Conservation (phyloP, 352 stramenopile species). For the Phytopythium ostracodes region DNA sequence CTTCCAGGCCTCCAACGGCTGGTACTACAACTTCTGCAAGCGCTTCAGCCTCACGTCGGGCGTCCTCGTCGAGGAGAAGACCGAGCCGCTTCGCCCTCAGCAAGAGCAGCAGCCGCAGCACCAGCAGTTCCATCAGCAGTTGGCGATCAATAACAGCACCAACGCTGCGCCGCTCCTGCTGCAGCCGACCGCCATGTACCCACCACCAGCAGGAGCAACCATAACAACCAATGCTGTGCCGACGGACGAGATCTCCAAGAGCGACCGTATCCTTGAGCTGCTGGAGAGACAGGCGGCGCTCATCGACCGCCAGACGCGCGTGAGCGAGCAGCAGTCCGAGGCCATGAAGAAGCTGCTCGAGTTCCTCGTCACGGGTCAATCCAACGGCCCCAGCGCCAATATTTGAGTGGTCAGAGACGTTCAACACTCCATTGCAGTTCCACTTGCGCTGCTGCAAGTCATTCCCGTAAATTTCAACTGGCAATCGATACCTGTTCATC, state of each 20-base stretch:
- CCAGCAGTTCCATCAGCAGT: conserved; percentile 27
- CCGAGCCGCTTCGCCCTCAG: conserved; percentile 1
- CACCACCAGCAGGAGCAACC: background rate
- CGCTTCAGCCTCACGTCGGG: conserved; percentile 31
- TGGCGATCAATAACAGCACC: conserved; percentile 8
- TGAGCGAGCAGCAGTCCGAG: conserved; percentile 32
- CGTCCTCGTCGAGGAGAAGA: conserved; percentile 26
- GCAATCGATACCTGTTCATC: background rate
- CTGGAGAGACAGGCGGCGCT: conserved; percentile 29
- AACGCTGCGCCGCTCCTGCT: background rate
- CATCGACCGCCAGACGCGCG: conserved; percentile 31
- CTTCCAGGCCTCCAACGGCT: conserved; percentile 48
- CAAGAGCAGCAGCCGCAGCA: conserved; percentile 21
- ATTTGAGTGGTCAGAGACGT: background rate
- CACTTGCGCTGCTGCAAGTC: background rate
- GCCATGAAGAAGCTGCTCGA: conserved; percentile 28
- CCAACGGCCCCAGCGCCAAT: background rate
- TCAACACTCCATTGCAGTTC: too few species aligned
- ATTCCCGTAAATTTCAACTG: background rate
- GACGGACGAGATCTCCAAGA: conserved; percentile 11
- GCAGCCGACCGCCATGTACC: background rate
- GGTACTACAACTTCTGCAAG: conserved; percentile 53
- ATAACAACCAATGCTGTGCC: background rate
- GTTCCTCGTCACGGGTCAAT: conserved; percentile 11
- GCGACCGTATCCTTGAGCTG: conserved; percentile 31